Evolutionary conservation across 2,329 filamentous ascomycete species (phyloP).

Genomic region (Rutstroemia sp.): DNA sequence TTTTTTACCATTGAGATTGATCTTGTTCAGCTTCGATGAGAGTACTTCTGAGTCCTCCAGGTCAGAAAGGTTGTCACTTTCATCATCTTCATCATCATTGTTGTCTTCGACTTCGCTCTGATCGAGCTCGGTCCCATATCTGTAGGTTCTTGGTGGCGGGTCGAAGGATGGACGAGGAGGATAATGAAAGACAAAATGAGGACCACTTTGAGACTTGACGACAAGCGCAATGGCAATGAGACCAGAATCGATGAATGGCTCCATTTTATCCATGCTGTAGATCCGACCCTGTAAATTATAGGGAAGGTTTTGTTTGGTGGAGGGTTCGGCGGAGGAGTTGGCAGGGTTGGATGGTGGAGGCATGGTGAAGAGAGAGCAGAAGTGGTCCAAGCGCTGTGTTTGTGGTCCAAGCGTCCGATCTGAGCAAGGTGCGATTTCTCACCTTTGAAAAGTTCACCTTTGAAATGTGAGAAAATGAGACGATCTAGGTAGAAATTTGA

Average conservation of each 20-base stretch:
- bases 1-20: constrained; percentile 12
- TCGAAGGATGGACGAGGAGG: constrained; percentile 48
- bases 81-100: constrained; percentile 22
- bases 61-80: constrained; percentile 33
- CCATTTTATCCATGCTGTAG: constrained; percentile 2
- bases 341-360: background rate
- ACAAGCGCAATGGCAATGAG: constrained; percentile 33
- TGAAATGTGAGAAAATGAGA: too few relatives aligned
- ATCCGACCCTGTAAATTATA: background rate
- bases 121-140: constrained; percentile 30
- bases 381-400: background rate
- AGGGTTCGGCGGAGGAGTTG: too few relatives aligned
- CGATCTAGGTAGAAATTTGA: too few relatives aligned
- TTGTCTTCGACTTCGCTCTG: constrained; percentile 15
- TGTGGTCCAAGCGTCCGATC: background rate
- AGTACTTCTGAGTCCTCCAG: constrained; percentile 37
- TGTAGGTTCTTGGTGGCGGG: constrained; percentile 23
- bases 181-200: constrained; percentile 81
- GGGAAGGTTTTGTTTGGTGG: background rate
- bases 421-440: too few relatives aligned
- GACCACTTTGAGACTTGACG: constrained; percentile 62
- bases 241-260: constrained; percentile 36
- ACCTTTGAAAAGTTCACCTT: too few relatives aligned
- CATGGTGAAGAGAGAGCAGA: background rate
- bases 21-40: constrained; percentile 13